phyloP scores from a whole-genome alignment of 495 filamentous ascomycete species.

The Lentithecium fluviatile region DNA sequence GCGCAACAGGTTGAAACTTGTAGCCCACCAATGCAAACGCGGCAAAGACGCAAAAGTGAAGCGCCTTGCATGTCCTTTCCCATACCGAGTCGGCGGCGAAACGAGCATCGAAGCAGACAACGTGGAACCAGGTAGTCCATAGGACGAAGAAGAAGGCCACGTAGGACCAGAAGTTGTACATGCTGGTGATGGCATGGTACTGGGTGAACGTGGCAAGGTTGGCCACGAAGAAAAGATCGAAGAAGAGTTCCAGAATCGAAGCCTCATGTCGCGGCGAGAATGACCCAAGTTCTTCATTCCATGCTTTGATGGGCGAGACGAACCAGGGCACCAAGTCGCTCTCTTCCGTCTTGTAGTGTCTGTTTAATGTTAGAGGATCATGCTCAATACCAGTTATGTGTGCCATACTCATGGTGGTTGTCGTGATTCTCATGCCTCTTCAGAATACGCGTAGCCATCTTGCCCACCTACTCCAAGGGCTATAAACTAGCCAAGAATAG shows the following conservation, averaged over 20 bases:
- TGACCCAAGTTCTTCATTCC: not conserved
- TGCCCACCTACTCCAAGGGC: too few relatives aligned
- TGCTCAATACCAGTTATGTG: too few relatives aligned
- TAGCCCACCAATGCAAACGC: conserved; percentile 28
- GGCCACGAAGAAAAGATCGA: conserved; percentile 63
- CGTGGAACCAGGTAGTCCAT: conserved; percentile 32
- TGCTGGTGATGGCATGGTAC: conserved; percentile 28
- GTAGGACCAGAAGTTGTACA: conserved; percentile 13
- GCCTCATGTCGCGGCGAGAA: conserved; percentile 47
- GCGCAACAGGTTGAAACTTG: conserved; percentile 13
- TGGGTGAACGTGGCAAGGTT: conserved; percentile 62
- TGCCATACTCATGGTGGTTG: too few relatives aligned
- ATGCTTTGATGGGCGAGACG: conserved; percentile 1
- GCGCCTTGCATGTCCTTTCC: conserved; percentile 23
- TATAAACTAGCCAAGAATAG: too few relatives aligned
- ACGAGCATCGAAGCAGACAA: conserved; percentile 19
- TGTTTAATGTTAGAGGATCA: too few relatives aligned
- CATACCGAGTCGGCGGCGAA: conserved; percentile 26
- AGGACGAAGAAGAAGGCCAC: conserved; percentile 28
- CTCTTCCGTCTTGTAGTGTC: too few relatives aligned
- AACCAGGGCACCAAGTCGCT: not conserved
- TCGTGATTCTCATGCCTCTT: too few relatives aligned
- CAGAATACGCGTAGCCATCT: too few relatives aligned
- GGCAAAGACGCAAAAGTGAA: conserved; percentile 21
- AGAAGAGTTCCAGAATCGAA: conserved; percentile 60